phyloP scores from a whole-genome alignment of 345 rosid genomes.

The Eucalyptus leucophloia region DNA sequence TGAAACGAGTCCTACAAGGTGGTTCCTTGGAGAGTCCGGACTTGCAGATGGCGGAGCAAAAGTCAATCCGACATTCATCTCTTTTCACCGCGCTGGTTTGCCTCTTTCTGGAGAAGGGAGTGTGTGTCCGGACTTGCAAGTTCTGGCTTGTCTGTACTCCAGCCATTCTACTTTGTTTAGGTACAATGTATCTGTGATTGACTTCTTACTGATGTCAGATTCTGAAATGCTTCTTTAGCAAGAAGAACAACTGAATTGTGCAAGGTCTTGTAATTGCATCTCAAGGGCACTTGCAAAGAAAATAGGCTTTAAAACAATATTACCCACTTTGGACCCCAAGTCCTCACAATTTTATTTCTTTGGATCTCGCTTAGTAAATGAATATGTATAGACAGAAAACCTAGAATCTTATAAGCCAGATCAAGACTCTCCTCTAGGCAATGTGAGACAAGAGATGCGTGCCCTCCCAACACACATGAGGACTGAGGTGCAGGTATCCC shows the following conservation, averaged over 20 bases:
- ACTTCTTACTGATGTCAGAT: background rate
- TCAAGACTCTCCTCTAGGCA: rapidly evolving
- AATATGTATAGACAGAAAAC: rapidly evolving
- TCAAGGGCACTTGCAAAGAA: background rate
- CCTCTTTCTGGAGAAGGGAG: too few species aligned
- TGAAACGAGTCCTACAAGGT: background rate
- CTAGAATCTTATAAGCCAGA: too few species aligned
- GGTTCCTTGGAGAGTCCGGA: too few species aligned
- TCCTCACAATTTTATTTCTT: rapidly evolving
- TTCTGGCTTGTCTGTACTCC: background rate
- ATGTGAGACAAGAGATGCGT: rapidly evolving
- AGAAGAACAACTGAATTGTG: background rate
- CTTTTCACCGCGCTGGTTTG: too few species aligned
- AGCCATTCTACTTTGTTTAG: too few species aligned
- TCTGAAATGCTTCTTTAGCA: background rate
- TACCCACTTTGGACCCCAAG: rapidly evolving
- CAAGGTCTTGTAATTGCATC: background rate
- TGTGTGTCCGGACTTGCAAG: too few species aligned
- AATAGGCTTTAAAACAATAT: background rate
- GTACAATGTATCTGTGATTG: background rate
- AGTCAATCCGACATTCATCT: too few species aligned
- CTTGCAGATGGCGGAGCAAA: too few species aligned
- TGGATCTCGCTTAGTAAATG: rapidly evolving
- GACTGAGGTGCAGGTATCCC: too few species aligned
- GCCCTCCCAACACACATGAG: rapidly evolving